Conservation (phyloP, 2,329 filamentous ascomycete genomes). For the Pleurostoma richardsiae region DNA sequence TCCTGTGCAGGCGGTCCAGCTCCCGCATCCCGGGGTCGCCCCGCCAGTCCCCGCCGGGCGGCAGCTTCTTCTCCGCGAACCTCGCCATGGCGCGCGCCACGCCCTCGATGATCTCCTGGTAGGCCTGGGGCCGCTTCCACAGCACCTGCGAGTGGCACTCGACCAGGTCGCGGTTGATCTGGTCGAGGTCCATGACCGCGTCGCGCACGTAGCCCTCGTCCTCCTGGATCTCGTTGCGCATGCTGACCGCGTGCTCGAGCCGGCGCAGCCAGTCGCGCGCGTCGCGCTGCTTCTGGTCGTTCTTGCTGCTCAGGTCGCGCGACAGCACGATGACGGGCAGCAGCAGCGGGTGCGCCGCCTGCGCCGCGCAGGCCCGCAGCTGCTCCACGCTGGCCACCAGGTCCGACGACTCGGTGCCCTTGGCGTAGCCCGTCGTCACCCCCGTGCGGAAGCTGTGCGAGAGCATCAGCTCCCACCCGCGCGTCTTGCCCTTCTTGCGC, state of each 20-base stretch:
- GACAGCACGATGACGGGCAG: slow-evolving; percentile 54
- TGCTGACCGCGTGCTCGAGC: slow-evolving; percentile 56
- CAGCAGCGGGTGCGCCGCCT: slow-evolving; percentile 53
- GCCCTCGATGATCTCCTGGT: slow-evolving; percentile 45
- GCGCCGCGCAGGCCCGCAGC: slow-evolving; percentile 39
- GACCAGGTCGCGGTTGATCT: slow-evolving; percentile 56
- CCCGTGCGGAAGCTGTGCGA: slow-evolving; percentile 49
- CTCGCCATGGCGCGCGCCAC: slow-evolving; percentile 41
- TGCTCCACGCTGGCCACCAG: slow-evolving; percentile 44
- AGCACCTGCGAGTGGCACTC: slow-evolving; percentile 59
- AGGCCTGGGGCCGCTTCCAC: slow-evolving; percentile 60
- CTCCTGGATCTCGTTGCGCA: slow-evolving; percentile 55
- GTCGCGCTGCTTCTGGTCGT: slow-evolving; percentile 58
- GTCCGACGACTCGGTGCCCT: slow-evolving; percentile 55
- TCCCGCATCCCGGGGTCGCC: slow-evolving; percentile 18
- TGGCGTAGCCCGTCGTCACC: slow-evolving; percentile 56
- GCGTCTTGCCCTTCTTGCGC: slow-evolving; percentile 57
- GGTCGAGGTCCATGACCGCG: slow-evolving; percentile 51
- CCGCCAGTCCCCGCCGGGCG: slow-evolving; percentile 7
- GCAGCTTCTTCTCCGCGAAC: slow-evolving; percentile 28
- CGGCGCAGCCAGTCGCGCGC: slow-evolving; percentile 56
- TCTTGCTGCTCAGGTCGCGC: slow-evolving; percentile 49
- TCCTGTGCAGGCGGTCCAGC: slow-evolving; percentile 42
- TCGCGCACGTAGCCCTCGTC: slow-evolving; percentile 48
- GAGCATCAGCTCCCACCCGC: slow-evolving; percentile 61